Evolutionary conservation across 805 yeast species (phyloP), one percentile per base, ranked within the genome.

Genomic region (Yarrowia sp.): DNA sequence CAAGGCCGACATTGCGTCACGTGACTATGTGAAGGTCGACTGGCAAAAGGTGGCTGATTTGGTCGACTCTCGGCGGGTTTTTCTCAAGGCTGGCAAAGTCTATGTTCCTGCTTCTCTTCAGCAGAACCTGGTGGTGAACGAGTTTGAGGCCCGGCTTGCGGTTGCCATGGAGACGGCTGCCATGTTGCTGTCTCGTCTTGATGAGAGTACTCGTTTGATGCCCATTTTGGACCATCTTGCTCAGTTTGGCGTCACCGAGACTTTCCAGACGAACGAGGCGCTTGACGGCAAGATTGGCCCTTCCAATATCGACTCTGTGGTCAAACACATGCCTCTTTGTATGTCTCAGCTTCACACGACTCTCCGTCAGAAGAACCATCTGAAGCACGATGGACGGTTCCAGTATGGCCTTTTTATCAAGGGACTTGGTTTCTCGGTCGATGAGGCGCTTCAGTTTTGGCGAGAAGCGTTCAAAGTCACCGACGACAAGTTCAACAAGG

Each of bases 391-490:
- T 17, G 97, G 92, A 1, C 87, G 99, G 76, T 92, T 88, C 72
- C 98, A 94, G 77, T 82, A 92, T 65, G 87, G 92, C 4, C 79
- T 91, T 19, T 95, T 95, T 77, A 80, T 95, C 68, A 93, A 93
- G 76, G 97, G 96, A 34, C 88, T 92, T 71, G 99, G 99, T 0
- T 81, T 95, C 68, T 84, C 84, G 52, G 87, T 90, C 8, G 97
- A 92, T 69, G 98, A 95, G 75, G 93, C 98, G 0, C 76, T 94
- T 69, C 85, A 84, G 72, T 94, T 92, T 77, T 95, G 98, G 97
- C 80, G 87, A 13, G 79, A 78, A 66, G 88, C 88, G 70, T 94
- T 94, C 77, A 78, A 80, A 66, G 76, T 74, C 12, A 83, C 87
- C 6, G 76, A 86, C 66, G 97, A 92, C 67, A 86, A 86, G 72